Evolutionary conservation across 148 eudicot genomes (phyloP).

Genomic region (Vaccinium darrowii): DNA sequence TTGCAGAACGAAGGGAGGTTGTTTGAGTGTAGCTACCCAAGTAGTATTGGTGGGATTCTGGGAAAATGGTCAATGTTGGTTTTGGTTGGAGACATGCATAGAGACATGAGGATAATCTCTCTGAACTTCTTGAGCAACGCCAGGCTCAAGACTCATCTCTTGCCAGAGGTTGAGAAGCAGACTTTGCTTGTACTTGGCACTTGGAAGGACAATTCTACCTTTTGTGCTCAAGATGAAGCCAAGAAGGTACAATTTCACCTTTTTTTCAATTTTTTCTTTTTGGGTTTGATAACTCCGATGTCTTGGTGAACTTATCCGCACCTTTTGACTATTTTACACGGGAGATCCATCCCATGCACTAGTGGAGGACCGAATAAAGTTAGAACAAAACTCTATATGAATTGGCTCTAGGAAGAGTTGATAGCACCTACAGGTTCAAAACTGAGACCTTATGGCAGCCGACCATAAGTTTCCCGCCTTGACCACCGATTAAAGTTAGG

Average conservation of each 20-base stretch:
- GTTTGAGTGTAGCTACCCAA: constrained; percentile 92
- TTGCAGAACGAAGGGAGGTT: constrained; percentile 85
- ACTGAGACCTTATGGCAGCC: neutral
- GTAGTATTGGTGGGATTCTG: constrained; percentile 94
- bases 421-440: neutral
- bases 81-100: constrained; percentile 89
- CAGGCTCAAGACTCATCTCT: constrained; percentile 71
- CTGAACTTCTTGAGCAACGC: constrained; percentile 84
- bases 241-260: constrained; percentile 54
- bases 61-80: constrained; percentile 99
- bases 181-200: constrained; percentile 65
- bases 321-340: neutral
- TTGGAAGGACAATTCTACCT: constrained; percentile 63
- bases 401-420: neutral
- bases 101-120: constrained; percentile 88
- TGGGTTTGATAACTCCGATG: neutral
- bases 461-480: neutral
- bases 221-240: constrained; percentile 95
- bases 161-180: constrained; percentile 76
- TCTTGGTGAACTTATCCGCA: neutral
- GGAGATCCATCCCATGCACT: neutral
- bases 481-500: neutral
- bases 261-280: neutral
- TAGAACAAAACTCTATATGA: neutral
- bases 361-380: neutral